These are phyloP conservation scores for Cymbidium sinense DNA, from an alignment of 106 monocot species.

Conservation along the genomic window DNA sequence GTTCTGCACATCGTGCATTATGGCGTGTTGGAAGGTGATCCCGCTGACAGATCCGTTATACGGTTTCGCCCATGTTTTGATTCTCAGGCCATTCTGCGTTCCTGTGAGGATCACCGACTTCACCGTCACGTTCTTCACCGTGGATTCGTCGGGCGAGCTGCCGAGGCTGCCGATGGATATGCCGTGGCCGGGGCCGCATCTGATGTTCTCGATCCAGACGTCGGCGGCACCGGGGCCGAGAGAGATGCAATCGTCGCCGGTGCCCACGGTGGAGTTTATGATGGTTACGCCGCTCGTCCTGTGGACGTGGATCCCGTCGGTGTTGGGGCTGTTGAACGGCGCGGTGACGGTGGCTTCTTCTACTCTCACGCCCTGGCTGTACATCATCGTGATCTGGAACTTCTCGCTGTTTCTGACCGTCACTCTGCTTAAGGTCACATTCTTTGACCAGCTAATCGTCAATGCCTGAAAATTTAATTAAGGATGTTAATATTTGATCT, in stretches of 20 bases:
- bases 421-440: conserved; percentile 10
- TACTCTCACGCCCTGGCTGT: conserved; percentile 2
- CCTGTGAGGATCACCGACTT: conserved; percentile 7
- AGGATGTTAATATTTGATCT: too few species aligned
- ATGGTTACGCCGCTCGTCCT: conserved; percentile 13
- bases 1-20: conserved; percentile 23
- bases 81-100: conserved; percentile 15
- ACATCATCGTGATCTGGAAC: conserved; percentile 20
- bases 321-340: conserved; percentile 29
- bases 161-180: conserved; percentile 34
- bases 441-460: conserved; percentile 5
- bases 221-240: conserved; percentile 22
- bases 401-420: conserved; percentile 17
- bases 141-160: not conserved
- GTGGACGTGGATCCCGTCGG: conserved; percentile 39
- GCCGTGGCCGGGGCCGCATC: conserved; percentile 42
- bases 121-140: conserved; percentile 24
- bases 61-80: conserved; percentile 27
- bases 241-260: conserved; percentile 47
- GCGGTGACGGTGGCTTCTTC: conserved; percentile 13
- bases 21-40: conserved; percentile 12
- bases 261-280: conserved; percentile 14
- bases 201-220: conserved; percentile 14
- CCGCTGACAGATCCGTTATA: conserved; percentile 12
- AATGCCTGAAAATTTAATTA: conserved; percentile 11